Base-by-base conservation (phyloP, 2,329 filamentous ascomycete species). In the Microsporum ferrugineum region DNA sequence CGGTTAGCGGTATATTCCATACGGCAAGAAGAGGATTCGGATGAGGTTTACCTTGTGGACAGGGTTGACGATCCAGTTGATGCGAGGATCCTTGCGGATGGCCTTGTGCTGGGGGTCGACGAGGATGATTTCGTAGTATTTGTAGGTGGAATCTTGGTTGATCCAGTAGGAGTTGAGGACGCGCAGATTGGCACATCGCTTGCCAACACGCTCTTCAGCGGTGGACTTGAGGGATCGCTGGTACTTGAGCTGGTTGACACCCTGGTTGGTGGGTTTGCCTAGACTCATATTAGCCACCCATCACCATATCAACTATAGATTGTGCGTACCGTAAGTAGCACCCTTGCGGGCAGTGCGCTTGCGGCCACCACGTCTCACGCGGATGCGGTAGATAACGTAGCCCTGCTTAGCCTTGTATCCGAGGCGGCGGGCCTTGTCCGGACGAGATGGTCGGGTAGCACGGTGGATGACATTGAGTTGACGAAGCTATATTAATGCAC, bases 341-440 rank as follows among this genome's bases (percentile, higher is more conserved):
- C 94, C 94, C 91, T 95, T 96, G 75, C 88, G 85, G 66, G 85
- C 90, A 73, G 92, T 94, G 80, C 85, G 85, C 91, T 99, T 99
- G 85, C 94, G 91, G 76, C 94, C 94, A 88, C 94, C 94, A 80
- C 94, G 91, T 79, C 94, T 89, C 73, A 99, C 94, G 78, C 94
- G 94, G 77, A 95, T 86, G 79, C 94, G 94, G 88, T 99, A 99
- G 88, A 99, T 91, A 78, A 99, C 94, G 85, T 97, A 99, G 80
- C 94, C 94, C 84, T 99, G 94, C 90, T 99, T 99, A 84, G 95
- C 94, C 89, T 99, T 99, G 90, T 99, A 99, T 75, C 94, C 94
- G 73, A 99, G 89, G 80, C 95, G 94, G 82, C 94, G 94, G 77
- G 95, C 94, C 89, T 99, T 99, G 84, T 99, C 95, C 76, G 94